Conservation (phyloP, 352 stramenopile species). For the Saprolegnia parasitica region DNA sequence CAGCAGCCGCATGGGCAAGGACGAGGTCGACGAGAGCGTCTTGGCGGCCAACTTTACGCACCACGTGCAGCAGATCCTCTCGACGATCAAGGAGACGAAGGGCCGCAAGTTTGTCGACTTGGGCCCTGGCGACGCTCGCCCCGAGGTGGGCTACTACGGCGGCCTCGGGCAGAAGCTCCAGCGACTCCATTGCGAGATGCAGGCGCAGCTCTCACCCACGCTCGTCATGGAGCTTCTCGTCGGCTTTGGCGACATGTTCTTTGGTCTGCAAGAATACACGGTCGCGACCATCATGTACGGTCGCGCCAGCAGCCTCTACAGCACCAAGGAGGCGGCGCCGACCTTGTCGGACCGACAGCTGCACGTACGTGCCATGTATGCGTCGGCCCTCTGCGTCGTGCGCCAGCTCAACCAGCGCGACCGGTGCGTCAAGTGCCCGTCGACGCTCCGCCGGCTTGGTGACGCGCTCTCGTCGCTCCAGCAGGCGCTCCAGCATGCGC, state of each 20-base stretch:
- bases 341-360: neutral
- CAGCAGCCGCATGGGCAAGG: conserved; percentile 1
- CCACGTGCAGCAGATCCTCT: conserved; percentile 9
- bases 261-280: conserved; percentile 12
- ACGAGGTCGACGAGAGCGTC: conserved; percentile 22
- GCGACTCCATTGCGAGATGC: neutral
- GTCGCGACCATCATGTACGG: neutral
- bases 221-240: conserved; percentile 23
- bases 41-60: conserved; percentile 16
- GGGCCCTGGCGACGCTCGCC: neutral
- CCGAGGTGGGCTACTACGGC: conserved; percentile 23
- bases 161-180: conserved; percentile 4
- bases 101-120: conserved; percentile 7
- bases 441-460: neutral
- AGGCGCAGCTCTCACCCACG: conserved; percentile 12
- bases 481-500: neutral
- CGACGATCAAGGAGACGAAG: conserved; percentile 16
- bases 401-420: conserved; percentile 9
- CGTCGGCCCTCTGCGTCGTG: neutral
- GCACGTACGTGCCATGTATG: conserved; percentile 16
- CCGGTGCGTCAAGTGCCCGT: neutral
- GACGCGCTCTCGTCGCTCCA: neutral
- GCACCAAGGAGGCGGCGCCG: neutral
- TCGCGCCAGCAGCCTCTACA: neutral
- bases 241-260: conserved; percentile 13